Evolutionary conservation across 495 filamentous ascomycete species (phyloP).

Genomic region (Neurospora cerealis): DNA sequence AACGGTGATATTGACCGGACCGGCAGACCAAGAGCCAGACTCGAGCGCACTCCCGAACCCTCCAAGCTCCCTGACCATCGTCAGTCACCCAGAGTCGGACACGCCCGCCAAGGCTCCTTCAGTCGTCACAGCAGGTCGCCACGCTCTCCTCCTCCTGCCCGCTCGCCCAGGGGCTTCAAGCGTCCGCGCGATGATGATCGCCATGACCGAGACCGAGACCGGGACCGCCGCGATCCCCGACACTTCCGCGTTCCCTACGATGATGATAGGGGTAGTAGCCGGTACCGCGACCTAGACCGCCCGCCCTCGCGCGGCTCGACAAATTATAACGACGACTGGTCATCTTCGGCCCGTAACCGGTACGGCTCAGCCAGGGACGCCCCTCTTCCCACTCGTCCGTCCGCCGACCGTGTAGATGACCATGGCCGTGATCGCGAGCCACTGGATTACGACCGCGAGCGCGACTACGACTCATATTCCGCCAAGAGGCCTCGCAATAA

Average conservation of each 20-base stretch:
- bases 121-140: neutral
- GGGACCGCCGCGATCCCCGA: constrained; percentile 39
- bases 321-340: constrained; percentile 31
- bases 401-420: constrained; percentile 8
- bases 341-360: constrained; percentile 24
- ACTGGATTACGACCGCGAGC: constrained; percentile 11
- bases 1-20: constrained; percentile 53
- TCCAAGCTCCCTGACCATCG: constrained; percentile 57
- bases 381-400: constrained; percentile 1
- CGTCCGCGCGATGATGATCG: constrained; percentile 49
- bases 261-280: constrained; percentile 35
- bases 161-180: constrained; percentile 50
- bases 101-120: neutral
- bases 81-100: constrained; percentile 23
- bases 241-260: constrained; percentile 55
- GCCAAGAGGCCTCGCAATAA: constrained; percentile 59
- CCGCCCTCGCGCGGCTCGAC: constrained; percentile 41
- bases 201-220: constrained; percentile 43
- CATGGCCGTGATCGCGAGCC: constrained; percentile 11
- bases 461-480: constrained; percentile 29
- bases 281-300: constrained; percentile 60
- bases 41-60: constrained; percentile 66
- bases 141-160: neutral
- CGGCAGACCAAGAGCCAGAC: constrained; percentile 60
- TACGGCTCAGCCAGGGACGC: constrained; percentile 41